Evolutionary conservation across 306 rosid species (phyloP).

Genomic region (Sindora glabra): DNA sequence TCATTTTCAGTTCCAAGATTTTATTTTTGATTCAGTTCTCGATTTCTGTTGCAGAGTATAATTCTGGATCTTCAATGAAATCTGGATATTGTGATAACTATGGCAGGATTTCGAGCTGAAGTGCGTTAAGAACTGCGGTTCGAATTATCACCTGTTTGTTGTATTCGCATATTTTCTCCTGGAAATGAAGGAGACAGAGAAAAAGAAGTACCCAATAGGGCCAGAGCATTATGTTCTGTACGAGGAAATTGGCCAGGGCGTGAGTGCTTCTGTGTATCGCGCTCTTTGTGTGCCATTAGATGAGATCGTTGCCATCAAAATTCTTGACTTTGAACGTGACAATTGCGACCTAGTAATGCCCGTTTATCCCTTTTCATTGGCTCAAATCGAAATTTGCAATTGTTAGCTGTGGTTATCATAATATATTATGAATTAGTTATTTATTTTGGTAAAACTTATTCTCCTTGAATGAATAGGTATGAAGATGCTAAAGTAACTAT

Average conservation of each 20-base stretch:
- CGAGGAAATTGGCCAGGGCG: constrained; percentile 84
- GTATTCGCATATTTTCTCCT: too few relatives aligned
- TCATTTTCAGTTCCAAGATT: too few relatives aligned
- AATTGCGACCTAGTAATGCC: constrained; percentile 68
- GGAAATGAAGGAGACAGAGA: constrained; percentile 31
- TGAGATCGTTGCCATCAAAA: constrained; percentile 77
- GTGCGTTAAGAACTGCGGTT: too few relatives aligned
- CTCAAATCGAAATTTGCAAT: too few relatives aligned
- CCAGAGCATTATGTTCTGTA: constrained; percentile 46
- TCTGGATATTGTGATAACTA: too few relatives aligned
- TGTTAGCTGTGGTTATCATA: neutral
- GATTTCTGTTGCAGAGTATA: too few relatives aligned
- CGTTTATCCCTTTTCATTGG: neutral
- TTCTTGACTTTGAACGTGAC: constrained; percentile 82
- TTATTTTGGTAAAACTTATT: neutral
- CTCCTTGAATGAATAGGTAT: neutral
- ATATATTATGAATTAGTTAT: neutral
- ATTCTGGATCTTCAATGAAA: too few relatives aligned
- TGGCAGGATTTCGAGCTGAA: too few relatives aligned
- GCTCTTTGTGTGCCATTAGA: constrained; percentile 53
- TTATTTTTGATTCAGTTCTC: too few relatives aligned
- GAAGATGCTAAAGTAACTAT: too few relatives aligned
- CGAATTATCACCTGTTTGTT: too few relatives aligned
- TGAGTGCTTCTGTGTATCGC: constrained; percentile 72
- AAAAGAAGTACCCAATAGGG: constrained; percentile 76